These are phyloP conservation scores for Epichloe scottii DNA, from an alignment of 2,329 filamentous ascomycete species.

Conservation along the genomic window DNA sequence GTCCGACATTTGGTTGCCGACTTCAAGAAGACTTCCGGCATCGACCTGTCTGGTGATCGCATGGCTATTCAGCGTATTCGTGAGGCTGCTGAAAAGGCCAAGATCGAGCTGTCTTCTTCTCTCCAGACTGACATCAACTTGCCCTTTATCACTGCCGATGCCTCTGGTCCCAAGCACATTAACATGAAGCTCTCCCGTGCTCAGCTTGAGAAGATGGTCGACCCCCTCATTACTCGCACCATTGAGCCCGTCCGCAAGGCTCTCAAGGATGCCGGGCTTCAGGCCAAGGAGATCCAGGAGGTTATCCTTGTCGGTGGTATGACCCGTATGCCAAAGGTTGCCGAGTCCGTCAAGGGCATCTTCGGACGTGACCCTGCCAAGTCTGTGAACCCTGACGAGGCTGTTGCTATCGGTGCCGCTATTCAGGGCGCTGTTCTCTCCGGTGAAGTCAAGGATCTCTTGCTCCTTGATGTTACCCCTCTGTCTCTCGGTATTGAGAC, in stretches of 20 bases:
- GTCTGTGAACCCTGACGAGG: slow-evolving; percentile 97
- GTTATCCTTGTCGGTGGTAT: slow-evolving; percentile 97
- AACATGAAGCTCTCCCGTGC: slow-evolving; percentile 87
- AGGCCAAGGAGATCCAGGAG: slow-evolving; percentile 91
- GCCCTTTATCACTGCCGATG: slow-evolving; percentile 94
- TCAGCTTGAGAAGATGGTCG: slow-evolving; percentile 87
- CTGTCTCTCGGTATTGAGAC: slow-evolving; percentile 98
- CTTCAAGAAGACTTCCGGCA: slow-evolving; percentile 91
- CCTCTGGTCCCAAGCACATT: slow-evolving; percentile 95
- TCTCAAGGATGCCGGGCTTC: slow-evolving; percentile 84
- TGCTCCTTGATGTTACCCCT: slow-evolving; percentile 90
- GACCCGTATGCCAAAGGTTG: slow-evolving; percentile 99
- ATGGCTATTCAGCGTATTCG: slow-evolving; percentile 99
- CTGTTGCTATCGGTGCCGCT: slow-evolving; percentile 92
- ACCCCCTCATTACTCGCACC: slow-evolving; percentile 75
- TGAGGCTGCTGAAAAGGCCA: slow-evolving; percentile 97
- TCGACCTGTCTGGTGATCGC: slow-evolving; percentile 82
- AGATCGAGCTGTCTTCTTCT: slow-evolving; percentile 95
- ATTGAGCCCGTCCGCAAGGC: slow-evolving; percentile 93
- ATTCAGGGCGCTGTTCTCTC: slow-evolving; percentile 95
- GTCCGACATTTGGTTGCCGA: slow-evolving; percentile 87
- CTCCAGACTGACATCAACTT: slow-evolving; percentile 96
- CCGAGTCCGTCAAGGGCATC: slow-evolving; percentile 89
- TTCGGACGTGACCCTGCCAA: slow-evolving; percentile 95
- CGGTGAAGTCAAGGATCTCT: slow-evolving; percentile 90